Conservation (phyloP, 495 filamentous ascomycete species). For the Neurospora africana region DNA sequence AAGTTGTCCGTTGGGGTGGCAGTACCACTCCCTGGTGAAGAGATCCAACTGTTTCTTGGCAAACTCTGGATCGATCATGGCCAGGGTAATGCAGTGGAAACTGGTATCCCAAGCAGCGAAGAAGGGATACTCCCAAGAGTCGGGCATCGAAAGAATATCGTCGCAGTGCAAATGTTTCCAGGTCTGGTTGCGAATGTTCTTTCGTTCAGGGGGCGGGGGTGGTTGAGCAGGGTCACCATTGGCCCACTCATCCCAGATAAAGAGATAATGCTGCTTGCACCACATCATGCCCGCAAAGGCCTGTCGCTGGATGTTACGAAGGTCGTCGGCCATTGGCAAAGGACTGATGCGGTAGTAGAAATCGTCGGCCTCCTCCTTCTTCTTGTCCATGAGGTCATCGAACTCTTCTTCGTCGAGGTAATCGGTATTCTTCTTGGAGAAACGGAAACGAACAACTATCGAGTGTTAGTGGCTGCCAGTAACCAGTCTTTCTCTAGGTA, state of each 20-base stretch:
- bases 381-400: conserved; percentile 81
- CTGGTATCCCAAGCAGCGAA: conserved; percentile 97
- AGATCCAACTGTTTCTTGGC: conserved; percentile 96
- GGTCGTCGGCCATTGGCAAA: conserved; percentile 85
- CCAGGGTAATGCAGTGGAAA: conserved; percentile 89
- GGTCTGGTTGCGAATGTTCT: conserved; percentile 70
- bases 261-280: conserved; percentile 94
- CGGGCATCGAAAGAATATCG: conserved; percentile 92
- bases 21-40: conserved; percentile 96
- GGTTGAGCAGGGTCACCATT: conserved; percentile 66
- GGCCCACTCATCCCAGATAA: conserved; percentile 95
- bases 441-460: conserved; percentile 74
- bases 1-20: conserved; percentile 94
- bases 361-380: conserved; percentile 80
- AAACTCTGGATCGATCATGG: conserved; percentile 95
- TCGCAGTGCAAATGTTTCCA: conserved; percentile 94
- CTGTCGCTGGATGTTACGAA: conserved; percentile 90
- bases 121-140: conserved; percentile 98
- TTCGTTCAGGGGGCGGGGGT: conserved; percentile 71
- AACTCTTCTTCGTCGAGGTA: conserved; percentile 89
- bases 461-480: conserved; percentile 1
- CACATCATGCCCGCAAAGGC: conserved; percentile 95
- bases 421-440: conserved; percentile 59
- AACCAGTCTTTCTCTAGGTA: background rate
- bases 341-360: conserved; percentile 92